These are phyloP conservation scores for Jamesozyma piceae DNA, from an alignment of 805 yeast genomes.

Conservation along the genomic window DNA sequence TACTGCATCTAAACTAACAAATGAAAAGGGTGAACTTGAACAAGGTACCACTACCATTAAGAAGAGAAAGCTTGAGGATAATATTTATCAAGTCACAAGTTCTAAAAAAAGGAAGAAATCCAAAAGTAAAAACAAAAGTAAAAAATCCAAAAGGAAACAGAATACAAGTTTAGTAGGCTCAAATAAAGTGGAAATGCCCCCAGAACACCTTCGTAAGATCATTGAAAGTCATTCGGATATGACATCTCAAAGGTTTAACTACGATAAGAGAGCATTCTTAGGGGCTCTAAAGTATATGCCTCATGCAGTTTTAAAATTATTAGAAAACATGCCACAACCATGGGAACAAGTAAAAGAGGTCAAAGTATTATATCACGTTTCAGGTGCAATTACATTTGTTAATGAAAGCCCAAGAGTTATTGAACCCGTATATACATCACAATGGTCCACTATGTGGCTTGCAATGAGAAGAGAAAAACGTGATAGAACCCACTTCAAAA, in stretches of 20 bases:
- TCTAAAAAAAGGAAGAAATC: slow-evolving; percentile 28
- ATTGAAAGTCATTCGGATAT: slow-evolving; percentile 78
- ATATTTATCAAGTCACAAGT: slow-evolving; percentile 2
- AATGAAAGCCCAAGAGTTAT: slow-evolving; percentile 87
- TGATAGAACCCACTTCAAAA: slow-evolving; percentile 78
- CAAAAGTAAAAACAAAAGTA: slow-evolving; percentile 15
- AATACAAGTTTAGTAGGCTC: slow-evolving; percentile 42
- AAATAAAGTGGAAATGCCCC: slow-evolving; percentile 77
- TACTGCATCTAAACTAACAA: not conserved
- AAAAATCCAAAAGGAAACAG: slow-evolving; percentile 9
- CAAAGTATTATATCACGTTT: slow-evolving; percentile 74
- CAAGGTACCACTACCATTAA: slow-evolving; percentile 6
- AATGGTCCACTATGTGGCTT: slow-evolving; percentile 91
- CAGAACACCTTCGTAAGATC: slow-evolving; percentile 82
- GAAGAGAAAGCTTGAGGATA: slow-evolving; percentile 4
- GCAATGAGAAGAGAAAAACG: slow-evolving; percentile 91
- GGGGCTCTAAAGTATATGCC: slow-evolving; percentile 94
- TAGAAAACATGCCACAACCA: slow-evolving; percentile 97
- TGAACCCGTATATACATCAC: slow-evolving; percentile 85
- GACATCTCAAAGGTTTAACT: slow-evolving; percentile 65
- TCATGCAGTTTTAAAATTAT: slow-evolving; percentile 78
- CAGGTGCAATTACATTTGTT: slow-evolving; percentile 94
- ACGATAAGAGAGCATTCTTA: slow-evolving; percentile 77
- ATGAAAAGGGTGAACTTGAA: not conserved
- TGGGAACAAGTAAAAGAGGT: slow-evolving; percentile 90